Conservation (phyloP, 2,329 filamentous ascomycete genomes). For the Cyanodermella asteris region DNA sequence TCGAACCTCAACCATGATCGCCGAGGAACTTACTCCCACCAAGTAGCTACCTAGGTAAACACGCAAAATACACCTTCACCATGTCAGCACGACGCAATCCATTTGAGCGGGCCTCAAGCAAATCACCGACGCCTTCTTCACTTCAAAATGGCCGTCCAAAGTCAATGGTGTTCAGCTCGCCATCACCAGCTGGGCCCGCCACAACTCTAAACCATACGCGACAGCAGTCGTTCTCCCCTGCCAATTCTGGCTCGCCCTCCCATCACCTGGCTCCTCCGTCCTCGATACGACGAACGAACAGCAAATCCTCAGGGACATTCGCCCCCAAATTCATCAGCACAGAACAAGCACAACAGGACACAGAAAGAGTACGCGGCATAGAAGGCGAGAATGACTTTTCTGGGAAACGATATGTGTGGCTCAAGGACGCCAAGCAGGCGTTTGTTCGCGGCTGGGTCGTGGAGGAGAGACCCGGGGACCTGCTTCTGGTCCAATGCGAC, state of each 20-base stretch:
- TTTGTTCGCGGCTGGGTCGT: conserved; percentile 88
- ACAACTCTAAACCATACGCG: conserved; percentile 41
- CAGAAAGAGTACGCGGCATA: conserved; percentile 42
- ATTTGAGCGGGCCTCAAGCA: conserved; percentile 45
- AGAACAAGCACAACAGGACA: conserved; percentile 45
- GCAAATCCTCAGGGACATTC: conserved; percentile 57
- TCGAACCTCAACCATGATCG: conserved; percentile 3
- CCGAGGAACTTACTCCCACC: conserved; percentile 1
- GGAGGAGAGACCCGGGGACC: conserved; percentile 49
- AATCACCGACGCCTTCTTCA: conserved; percentile 40
- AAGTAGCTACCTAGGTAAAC: conserved; percentile 6
- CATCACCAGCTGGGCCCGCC: conserved; percentile 19
- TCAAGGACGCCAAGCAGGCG: conserved; percentile 65
- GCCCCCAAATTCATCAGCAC: conserved; percentile 89
- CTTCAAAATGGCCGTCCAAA: conserved; percentile 40
- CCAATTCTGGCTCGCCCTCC: conserved; percentile 27
- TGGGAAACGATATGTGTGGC: conserved; percentile 94
- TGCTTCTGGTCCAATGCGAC: conserved; percentile 73
- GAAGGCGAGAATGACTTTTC: conserved; percentile 99
- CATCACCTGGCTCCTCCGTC: conserved; percentile 19
- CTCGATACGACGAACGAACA: conserved; percentile 27
- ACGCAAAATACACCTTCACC: conserved; percentile 4
- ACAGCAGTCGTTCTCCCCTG: conserved; percentile 45
- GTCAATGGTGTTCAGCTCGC: conserved; percentile 50
- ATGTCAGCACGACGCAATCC: conserved; percentile 52